phyloP scores from a whole-genome alignment of 306 rosid species.

The Acacia crassicarpa region DNA sequence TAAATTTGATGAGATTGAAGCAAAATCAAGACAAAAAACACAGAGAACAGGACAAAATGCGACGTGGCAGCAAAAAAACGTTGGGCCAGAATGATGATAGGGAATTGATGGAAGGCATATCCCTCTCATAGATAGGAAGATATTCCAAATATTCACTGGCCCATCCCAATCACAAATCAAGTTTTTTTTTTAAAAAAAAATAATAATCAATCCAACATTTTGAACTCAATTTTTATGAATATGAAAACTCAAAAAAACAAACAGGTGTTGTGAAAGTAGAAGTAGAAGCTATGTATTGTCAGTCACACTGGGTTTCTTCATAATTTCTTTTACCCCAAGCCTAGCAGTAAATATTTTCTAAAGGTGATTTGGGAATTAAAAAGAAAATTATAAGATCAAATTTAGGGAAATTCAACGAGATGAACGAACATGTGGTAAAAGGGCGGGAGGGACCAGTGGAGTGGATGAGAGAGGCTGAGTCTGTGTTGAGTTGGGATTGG shows the following conservation, averaged over 20 bases:
- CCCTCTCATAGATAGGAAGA: background rate
- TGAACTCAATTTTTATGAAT: too few species aligned
- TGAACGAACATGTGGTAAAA: background rate
- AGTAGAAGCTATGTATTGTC: background rate
- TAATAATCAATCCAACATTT: background rate
- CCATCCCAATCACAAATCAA: background rate
- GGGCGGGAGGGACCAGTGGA: background rate
- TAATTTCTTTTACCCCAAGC: background rate
- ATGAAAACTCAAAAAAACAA: too few species aligned
- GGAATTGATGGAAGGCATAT: background rate
- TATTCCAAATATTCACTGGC: background rate
- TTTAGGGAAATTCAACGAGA: background rate
- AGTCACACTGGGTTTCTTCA: background rate
- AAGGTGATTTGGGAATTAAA: too few species aligned
- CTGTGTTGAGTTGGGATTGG: background rate
- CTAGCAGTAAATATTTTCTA: too few species aligned
- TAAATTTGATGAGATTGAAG: background rate
- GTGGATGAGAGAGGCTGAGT: background rate
- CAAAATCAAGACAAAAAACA: background rate
- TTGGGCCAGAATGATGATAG: background rate
- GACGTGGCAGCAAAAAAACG: background rate
- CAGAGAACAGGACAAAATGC: background rate
- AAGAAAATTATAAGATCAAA: too few species aligned
- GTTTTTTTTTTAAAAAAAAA: too few species aligned
- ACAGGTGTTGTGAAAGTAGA: too few species aligned